Percentiles rank a stretch among this genome's conserved stretches.
Evolutionary conservation across 2,329 filamentous ascomycete species (phyloP).

Genomic region (Neurospora sp.): DNA sequence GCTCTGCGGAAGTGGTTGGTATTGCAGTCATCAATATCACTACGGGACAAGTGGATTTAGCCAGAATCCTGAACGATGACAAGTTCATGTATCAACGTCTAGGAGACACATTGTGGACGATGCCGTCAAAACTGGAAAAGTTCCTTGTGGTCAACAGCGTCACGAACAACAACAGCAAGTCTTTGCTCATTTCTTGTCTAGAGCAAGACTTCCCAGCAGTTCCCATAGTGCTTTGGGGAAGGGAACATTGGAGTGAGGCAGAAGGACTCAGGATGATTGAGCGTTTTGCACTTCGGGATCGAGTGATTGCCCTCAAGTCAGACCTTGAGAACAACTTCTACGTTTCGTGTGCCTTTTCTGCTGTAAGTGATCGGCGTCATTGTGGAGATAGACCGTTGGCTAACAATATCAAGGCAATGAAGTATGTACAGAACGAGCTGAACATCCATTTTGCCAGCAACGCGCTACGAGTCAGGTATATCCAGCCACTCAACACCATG

Average conservation of each 20-base stretch:
- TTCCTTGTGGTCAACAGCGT: constrained; percentile 14
- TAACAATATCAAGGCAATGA: constrained; percentile 51
- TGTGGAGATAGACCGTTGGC: constrained; percentile 2
- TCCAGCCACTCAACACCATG: constrained; percentile 86
- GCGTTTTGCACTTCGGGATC: constrained; percentile 6
- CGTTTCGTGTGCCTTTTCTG: constrained; percentile 14
- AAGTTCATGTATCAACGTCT: constrained; percentile 8
- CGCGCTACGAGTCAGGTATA: constrained; percentile 76
- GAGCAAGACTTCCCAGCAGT: constrained; percentile 5
- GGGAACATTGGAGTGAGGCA: constrained; percentile 14
- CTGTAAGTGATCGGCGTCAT: constrained; percentile 9
- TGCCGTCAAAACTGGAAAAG: constrained; percentile 5
- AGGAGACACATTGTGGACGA: constrained; percentile 6
- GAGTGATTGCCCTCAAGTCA: constrained; percentile 5
- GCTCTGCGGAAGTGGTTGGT: constrained; percentile 12
- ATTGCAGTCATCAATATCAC: constrained; percentile 13
- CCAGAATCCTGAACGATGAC: constrained; percentile 13
- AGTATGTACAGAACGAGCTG: constrained; percentile 66
- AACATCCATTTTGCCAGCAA: constrained; percentile 62
- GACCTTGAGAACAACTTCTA: constrained; percentile 15
- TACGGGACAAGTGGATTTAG: constrained; percentile 7
- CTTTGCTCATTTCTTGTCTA: constrained; percentile 4
- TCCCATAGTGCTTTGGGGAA: constrained; percentile 3
- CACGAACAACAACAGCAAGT: constrained; percentile 2
- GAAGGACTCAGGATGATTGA: constrained; percentile 8